Conservation (phyloP, 495 filamentous ascomycete species). For the Penicillium simplicissimum region DNA sequence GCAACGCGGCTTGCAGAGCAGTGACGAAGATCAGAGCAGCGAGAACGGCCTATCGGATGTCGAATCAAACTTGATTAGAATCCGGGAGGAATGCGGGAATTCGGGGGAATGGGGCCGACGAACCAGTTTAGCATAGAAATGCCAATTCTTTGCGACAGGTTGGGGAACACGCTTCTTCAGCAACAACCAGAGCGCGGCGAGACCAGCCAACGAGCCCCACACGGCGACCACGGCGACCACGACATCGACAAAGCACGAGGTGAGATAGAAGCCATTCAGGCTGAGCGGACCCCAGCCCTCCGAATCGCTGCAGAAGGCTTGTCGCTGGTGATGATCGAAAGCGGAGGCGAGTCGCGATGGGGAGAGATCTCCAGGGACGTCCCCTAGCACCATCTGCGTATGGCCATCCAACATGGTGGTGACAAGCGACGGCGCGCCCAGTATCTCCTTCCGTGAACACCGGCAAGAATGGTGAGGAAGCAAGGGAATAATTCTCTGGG, state of each 20-base stretch:
- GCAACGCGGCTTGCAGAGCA: constrained; percentile 71
- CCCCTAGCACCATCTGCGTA: constrained; percentile 46
- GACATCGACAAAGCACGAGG: constrained; percentile 92
- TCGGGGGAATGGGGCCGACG: constrained; percentile 29
- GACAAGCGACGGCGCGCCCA: constrained; percentile 24
- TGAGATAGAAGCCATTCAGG: constrained; percentile 82
- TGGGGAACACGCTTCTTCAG: constrained; percentile 63
- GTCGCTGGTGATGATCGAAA: constrained; percentile 38
- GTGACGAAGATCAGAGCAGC: constrained; percentile 66
- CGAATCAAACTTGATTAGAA: constrained; percentile 23
- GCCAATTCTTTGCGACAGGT: constrained; percentile 82
- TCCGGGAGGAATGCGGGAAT: not conserved
- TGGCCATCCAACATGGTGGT: constrained; percentile 48
- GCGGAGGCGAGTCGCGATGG: constrained; percentile 33
- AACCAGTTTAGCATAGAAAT: constrained; percentile 91
- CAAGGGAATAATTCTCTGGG: constrained; percentile 16
- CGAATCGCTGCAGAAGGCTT: constrained; percentile 78
- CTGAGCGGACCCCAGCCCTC: constrained; percentile 97
- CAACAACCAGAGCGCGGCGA: constrained; percentile 73
- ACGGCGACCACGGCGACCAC: constrained; percentile 74
- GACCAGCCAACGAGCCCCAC: constrained; percentile 74
- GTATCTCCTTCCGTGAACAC: constrained; percentile 16
- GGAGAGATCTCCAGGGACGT: constrained; percentile 31
- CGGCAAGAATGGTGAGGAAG: constrained; percentile 11
- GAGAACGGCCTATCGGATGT: constrained; percentile 60